Evolutionary conservation across 106 monocot genomes (phyloP).

Genomic region (Dendrobium nobile): DNA sequence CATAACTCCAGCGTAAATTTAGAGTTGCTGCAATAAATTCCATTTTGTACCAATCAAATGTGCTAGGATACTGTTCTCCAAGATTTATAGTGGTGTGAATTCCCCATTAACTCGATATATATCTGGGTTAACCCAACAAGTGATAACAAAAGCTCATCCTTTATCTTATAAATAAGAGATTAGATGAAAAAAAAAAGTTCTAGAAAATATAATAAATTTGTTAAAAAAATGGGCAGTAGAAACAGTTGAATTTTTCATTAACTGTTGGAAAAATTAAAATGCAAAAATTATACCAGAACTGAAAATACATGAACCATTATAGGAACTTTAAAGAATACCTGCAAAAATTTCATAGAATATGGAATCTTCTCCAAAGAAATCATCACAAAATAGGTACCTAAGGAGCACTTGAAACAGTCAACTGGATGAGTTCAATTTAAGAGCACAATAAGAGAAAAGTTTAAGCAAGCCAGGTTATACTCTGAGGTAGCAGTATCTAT

Average conservation of each 20-base stretch:
- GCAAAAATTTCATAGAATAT: constrained; percentile 93
- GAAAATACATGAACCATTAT: neutral
- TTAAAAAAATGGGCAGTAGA: neutral
- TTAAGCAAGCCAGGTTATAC: constrained; percentile 27
- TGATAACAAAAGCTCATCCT: neutral
- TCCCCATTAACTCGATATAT: neutral
- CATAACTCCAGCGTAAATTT: neutral
- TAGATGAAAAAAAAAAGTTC: neutral
- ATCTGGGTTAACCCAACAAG: neutral
- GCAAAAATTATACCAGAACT: neutral
- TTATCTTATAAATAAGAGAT: neutral
- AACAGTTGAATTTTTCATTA: neutral
- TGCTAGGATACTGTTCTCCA: neutral
- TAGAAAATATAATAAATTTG: neutral
- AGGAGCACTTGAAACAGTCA: constrained; percentile 5
- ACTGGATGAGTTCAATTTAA: neutral
- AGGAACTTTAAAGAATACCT: constrained; percentile 38
- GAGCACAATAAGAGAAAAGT: neutral
- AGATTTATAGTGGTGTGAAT: neutral
- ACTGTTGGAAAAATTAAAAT: neutral
- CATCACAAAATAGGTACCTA: constrained; percentile 96
- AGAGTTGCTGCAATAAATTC: neutral
- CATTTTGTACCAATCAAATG: neutral
- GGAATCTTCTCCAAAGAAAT: constrained; percentile 94
- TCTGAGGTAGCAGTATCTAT: constrained; percentile 99